Evolutionary conservation across 2,329 filamentous ascomycete genomes (phyloP).

Genomic region (Zelopaecilomyces penicillatus): DNA sequence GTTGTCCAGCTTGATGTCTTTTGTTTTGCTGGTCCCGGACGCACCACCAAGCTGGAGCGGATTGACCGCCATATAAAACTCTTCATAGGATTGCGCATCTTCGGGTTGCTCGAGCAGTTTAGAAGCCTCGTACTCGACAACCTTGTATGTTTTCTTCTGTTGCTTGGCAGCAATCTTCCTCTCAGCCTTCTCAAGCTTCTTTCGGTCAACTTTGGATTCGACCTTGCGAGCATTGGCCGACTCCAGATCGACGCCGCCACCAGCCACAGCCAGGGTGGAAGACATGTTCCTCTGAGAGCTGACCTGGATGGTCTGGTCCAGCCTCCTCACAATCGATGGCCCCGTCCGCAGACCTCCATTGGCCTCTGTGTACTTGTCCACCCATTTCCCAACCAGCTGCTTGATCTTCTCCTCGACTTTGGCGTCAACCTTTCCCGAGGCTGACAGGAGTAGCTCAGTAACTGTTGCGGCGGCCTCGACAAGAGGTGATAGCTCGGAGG

Average conservation of each 20-base stretch:
- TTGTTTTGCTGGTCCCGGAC: slow-evolving; percentile 72
- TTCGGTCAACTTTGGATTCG: slow-evolving; percentile 93
- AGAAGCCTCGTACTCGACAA: slow-evolving; percentile 94
- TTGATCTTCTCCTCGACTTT: slow-evolving; percentile 71
- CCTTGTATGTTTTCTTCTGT: slow-evolving; percentile 97
- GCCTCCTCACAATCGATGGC: slow-evolving; percentile 69
- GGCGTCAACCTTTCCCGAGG: slow-evolving; percentile 71
- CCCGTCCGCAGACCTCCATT: slow-evolving; percentile 65
- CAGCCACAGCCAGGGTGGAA: slow-evolving; percentile 81
- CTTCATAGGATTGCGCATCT: slow-evolving; percentile 86
- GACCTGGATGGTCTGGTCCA: slow-evolving; percentile 93
- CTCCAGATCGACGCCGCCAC: slow-evolving; percentile 81
- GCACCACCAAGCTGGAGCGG: slow-evolving; percentile 73
- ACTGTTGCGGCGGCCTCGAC: slow-evolving; percentile 76
- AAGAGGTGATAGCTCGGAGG: slow-evolving; percentile 63
- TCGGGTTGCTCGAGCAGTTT: slow-evolving; percentile 76
- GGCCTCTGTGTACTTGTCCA: slow-evolving; percentile 66
- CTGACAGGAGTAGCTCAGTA: slow-evolving; percentile 83
- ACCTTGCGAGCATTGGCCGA: slow-evolving; percentile 89
- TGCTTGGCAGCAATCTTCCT: slow-evolving; percentile 96
- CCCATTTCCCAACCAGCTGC: slow-evolving; percentile 82
- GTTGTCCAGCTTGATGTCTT: slow-evolving; percentile 96
- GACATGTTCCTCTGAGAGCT: slow-evolving; percentile 92
- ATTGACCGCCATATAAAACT: slow-evolving; percentile 99
- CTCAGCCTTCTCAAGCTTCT: slow-evolving; percentile 98